Evolutionary conservation across 1,284 basidiomycete species (phyloP).

Genomic region (Moesziomyces parantarcticus): DNA sequence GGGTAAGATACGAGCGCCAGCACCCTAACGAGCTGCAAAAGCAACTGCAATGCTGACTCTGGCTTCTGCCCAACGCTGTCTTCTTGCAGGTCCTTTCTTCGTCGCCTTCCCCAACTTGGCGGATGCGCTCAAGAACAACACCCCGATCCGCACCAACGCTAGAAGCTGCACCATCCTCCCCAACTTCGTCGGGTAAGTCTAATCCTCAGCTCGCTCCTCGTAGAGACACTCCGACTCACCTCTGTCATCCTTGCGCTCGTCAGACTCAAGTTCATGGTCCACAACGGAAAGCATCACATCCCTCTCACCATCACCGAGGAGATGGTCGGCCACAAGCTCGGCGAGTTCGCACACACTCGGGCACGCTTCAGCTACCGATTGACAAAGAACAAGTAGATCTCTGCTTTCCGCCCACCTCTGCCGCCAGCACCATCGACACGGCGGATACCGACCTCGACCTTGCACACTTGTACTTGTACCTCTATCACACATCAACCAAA

Average conservation of each 20-base stretch:
- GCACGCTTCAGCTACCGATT: slow-evolving; percentile 70
- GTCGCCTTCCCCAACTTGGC: slow-evolving; percentile 91
- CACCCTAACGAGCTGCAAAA: not conserved
- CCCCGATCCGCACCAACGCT: slow-evolving; percentile 88
- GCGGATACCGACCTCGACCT: not conserved
- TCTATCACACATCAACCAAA: slow-evolving; percentile 10
- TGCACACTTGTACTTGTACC: slow-evolving; percentile 40
- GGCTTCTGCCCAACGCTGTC: not conserved
- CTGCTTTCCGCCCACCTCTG: too few relatives aligned
- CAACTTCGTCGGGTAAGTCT: slow-evolving; percentile 64
- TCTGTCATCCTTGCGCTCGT: not conserved
- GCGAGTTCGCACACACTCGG: slow-evolving; percentile 91
- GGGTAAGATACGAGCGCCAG: slow-evolving; percentile 29
- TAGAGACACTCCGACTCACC: not conserved
- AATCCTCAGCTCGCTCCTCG: not conserved
- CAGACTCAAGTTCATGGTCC: slow-evolving; percentile 83
- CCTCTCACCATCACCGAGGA: slow-evolving; percentile 90
- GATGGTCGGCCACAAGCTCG: slow-evolving; percentile 98
- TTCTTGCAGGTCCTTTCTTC: slow-evolving; percentile 81
- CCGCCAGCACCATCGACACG: too few relatives aligned
- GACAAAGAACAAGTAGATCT: slow-evolving; percentile 60
- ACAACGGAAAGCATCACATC: slow-evolving; percentile 91
- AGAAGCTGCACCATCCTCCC: slow-evolving; percentile 92
- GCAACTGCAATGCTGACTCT: not conserved
- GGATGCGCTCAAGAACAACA: slow-evolving; percentile 83